phyloP scores from a whole-genome alignment of 371 early-diverging fungal genomes.

The Mucor ambiguus region DNA sequence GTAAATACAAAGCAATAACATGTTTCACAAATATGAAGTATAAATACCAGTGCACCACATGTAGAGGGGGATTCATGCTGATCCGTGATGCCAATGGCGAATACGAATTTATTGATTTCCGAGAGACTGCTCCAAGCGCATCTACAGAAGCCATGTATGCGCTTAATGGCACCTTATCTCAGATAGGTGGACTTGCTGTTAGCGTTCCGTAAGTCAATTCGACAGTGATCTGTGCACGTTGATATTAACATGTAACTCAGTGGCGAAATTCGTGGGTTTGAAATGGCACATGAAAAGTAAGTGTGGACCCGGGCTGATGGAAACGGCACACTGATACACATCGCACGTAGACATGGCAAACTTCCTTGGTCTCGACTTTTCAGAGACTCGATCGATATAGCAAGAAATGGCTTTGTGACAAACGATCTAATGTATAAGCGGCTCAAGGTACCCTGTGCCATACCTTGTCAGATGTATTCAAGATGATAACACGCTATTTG shows the following conservation, averaged over 20 bases:
- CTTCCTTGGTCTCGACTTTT: conserved; percentile 88
- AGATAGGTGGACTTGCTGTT: conserved; percentile 78
- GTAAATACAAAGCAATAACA: conserved; percentile 13
- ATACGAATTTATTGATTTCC: conserved; percentile 69
- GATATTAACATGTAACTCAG: conserved; percentile 14
- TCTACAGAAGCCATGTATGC: conserved; percentile 72
- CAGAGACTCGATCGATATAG: conserved; percentile 76
- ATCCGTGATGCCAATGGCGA: conserved; percentile 68
- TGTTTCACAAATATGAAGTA: not conserved
- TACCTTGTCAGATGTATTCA: not conserved
- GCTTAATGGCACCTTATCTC: conserved; percentile 60
- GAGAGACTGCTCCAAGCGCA: conserved; percentile 89
- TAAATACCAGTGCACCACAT: not conserved
- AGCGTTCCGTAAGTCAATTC: conserved; percentile 77
- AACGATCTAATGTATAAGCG: conserved; percentile 56
- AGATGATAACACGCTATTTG: not conserved
- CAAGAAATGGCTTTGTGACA: conserved; percentile 79
- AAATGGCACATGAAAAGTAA: conserved; percentile 70
- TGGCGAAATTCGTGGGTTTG: conserved; percentile 88
- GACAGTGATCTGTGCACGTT: not conserved
- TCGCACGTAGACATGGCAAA: conserved; percentile 63
- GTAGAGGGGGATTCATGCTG: conserved; percentile 94
- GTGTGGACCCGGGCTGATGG: not conserved
- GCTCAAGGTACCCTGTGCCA: conserved; percentile 36
- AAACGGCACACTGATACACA: not conserved